Evolutionary conservation across 2,329 filamentous ascomycete genomes (phyloP).

Genomic region (Arthroderma uncinatum): DNA sequence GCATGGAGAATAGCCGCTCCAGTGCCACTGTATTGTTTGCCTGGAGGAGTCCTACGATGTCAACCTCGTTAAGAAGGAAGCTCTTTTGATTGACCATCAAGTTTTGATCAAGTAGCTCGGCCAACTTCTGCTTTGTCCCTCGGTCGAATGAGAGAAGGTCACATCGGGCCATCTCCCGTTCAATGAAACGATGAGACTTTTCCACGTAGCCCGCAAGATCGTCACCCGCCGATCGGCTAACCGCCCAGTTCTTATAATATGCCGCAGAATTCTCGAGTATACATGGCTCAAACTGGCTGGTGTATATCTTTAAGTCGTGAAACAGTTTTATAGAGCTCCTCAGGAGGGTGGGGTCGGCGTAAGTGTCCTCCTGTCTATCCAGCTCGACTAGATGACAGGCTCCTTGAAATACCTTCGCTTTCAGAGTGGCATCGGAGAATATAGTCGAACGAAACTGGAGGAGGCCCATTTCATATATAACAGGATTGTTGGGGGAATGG

Average conservation of each 20-base stretch:
- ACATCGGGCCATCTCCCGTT: slow-evolving; percentile 62
- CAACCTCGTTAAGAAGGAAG: slow-evolving; percentile 53
- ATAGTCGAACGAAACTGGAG: slow-evolving; percentile 58
- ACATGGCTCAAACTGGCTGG: slow-evolving; percentile 62
- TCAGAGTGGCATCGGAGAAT: slow-evolving; percentile 44
- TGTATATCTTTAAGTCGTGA: slow-evolving; percentile 73
- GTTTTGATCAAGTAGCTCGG: slow-evolving; percentile 59
- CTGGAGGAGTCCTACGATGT: slow-evolving; percentile 62
- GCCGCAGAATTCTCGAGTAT: slow-evolving; percentile 57
- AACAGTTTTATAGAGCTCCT: slow-evolving; percentile 69
- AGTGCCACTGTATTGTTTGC: slow-evolving; percentile 59
- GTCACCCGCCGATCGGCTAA: slow-evolving; percentile 49
- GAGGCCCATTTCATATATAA: slow-evolving; percentile 72
- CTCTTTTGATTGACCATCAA: slow-evolving; percentile 58
- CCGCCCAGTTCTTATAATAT: slow-evolving; percentile 61
- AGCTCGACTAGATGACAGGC: slow-evolving; percentile 65
- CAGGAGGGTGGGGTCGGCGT: slow-evolving; percentile 56
- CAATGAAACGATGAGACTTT: slow-evolving; percentile 57
- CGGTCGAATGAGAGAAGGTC: slow-evolving; percentile 71
- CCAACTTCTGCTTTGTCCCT: slow-evolving; percentile 66
- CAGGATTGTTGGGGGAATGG: slow-evolving; percentile 55
- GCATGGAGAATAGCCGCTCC: slow-evolving; percentile 63
- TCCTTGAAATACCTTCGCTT: slow-evolving; percentile 49
- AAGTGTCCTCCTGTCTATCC: slow-evolving; percentile 49
- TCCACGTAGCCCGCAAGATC: slow-evolving; percentile 65